Evolutionary conservation across 768 basidiomycete species (phyloP), one percentile per base, ranked within the genome.

Genomic region (Kwoniella heveanensis): DNA sequence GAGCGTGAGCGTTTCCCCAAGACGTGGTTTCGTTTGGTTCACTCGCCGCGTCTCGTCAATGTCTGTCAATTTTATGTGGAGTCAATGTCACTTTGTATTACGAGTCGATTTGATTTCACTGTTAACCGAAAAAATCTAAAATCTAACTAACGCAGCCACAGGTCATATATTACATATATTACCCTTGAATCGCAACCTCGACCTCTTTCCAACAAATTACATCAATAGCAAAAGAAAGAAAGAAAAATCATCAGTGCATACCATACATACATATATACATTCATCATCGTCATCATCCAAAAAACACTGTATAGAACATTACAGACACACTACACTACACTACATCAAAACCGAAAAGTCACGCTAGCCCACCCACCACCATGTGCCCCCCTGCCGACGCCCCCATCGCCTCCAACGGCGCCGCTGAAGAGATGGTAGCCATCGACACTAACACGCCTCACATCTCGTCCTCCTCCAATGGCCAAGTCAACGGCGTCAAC

Each of bases 401-500:
- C 25, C 62, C 67, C 15, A 50, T 65, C 46, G 25, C 60, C n/a
- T 10, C 68, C 61, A 63, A 65, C 39, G 59, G 55, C 24, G 57
- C 65, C 57, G 57, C 65, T 54, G 74, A 74, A 53, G 85, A 92
- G 57, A 90, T 92, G 90, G 89, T 92, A 58, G 78, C 84, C 29
- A 85, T 92, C 55, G 86, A 87, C 57, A 82, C 86, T 65, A 78
- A 60, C 54, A 39, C 64, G 64, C 67, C 74, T 12, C 68, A 65
- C 44, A 67, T 68, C 58, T 62, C 70, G 25, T 62, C 66, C 5
- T 62, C 61, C 8, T n/a, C 73, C 48, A 80, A 77, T 61, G 77
- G 76, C 0, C 70, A 73, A 30, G 54, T 69, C 26, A 63, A 67
- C 19, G 54, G 54, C 22, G 44, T 30, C 25, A 65, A 69, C 48